These are phyloP conservation scores for Fusarium bactridioides DNA, from an alignment of 2,329 filamentous ascomycete genomes.

Conservation along the genomic window DNA sequence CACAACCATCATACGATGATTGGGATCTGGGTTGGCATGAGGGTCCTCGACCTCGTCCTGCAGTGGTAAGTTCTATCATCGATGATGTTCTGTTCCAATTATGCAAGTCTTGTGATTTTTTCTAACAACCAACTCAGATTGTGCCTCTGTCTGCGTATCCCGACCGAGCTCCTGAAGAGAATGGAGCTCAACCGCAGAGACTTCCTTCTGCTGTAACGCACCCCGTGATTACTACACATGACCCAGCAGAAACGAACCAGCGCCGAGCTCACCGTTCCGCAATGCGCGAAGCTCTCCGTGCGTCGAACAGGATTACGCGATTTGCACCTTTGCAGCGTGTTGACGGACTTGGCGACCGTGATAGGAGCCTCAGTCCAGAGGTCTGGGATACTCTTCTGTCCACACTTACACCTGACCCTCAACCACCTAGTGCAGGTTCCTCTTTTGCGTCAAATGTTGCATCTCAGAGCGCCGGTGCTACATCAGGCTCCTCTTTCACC, in stretches of 20 bases:
- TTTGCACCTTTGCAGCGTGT: conserved; percentile 42
- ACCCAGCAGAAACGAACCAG: neutral
- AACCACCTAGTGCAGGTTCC: conserved; percentile 79
- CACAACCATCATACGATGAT: conserved; percentile 3
- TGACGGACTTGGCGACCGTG: conserved; percentile 84
- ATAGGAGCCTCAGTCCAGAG: conserved; percentile 81
- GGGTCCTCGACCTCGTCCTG: conserved; percentile 28
- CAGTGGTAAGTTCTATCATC: conserved; percentile 32
- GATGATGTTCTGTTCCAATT: neutral
- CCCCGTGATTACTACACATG: neutral
- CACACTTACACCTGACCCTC: conserved; percentile 82
- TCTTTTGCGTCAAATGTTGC: conserved; percentile 75
- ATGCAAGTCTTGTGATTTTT: neutral
- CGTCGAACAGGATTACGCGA: neutral
- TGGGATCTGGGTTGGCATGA: conserved; percentile 41
- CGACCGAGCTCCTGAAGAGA: neutral
- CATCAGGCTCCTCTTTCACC: conserved; percentile 52
- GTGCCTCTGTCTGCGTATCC: neutral
- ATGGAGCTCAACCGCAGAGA: neutral
- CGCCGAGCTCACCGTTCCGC: neutral
- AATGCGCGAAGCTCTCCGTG: neutral
- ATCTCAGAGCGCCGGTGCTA: conserved; percentile 53
- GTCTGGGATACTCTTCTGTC: conserved; percentile 83
- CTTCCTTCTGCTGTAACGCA: neutral
- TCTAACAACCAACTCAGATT: conserved; percentile 20